Base-by-base conservation (phyloP, 768 basidiomycete genomes). In the Leccinellum luteum region DNA sequence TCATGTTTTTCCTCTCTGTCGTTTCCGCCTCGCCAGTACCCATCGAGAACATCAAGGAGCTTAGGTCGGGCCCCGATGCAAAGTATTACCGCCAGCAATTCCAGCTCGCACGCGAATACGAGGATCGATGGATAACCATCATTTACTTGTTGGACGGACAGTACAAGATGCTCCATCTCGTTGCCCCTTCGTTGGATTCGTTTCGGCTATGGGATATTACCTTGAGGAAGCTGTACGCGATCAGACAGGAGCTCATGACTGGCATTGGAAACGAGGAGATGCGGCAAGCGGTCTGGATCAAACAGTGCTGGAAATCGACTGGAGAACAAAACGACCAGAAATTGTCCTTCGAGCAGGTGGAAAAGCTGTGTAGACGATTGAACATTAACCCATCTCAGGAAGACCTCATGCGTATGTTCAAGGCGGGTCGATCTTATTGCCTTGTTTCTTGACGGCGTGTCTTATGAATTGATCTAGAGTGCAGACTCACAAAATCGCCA, bases 101-200 rank as follows among this genome's bases (percentile, higher is more conserved):
- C 74, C 82, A 84, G 65, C 77, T 85, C 41, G 76, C 88, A 0
- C 72, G 77, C 49, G 81, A 84, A 52, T 79, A 80, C 56, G 86
- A 90, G 63, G 76, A 81, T 38, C 79, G 86, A 19, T 96, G 92
- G 91, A 81, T 96, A 61, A 91, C 93, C 0, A 84, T 91, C 69
- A 84, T 94, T 60, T 94, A 95, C 65, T 84, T 89, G 58, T 75
- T 87, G 50, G 84, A 86, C 45, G 88, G 85, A 13, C 78, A 77
- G 23, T 92, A 91, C 79, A 95, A 95, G 76, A 89, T 89, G 0
- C 80, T 94, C 25, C 93, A 97, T 66, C 79, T 95, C 59, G 80
- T 95, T 54, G 88, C 94, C 3, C 79, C 85, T 3, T 84, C 85
- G 0, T 71, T 74, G 28, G 81, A 86, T 51, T 80, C 87, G 65